These are phyloP conservation scores for Penicillium cataractarum DNA, from an alignment of 495 filamentous ascomycete genomes.

Conservation along the genomic window DNA sequence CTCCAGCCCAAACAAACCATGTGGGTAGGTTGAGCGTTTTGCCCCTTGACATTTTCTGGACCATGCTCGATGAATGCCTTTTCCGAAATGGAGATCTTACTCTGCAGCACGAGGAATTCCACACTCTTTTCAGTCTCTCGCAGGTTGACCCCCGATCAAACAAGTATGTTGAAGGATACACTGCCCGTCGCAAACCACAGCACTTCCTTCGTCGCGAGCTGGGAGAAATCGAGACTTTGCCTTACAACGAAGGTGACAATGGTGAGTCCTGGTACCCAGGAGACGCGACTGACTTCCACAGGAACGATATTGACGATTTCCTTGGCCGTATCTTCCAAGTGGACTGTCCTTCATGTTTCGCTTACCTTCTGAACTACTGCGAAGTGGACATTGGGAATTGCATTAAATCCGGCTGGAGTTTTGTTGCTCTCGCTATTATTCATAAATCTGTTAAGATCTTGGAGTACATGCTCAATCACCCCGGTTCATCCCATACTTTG, in stretches of 20 bases:
- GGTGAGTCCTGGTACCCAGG: not conserved
- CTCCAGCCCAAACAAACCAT: not conserved
- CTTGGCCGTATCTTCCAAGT: constrained; percentile 8
- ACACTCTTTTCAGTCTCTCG: constrained; percentile 3
- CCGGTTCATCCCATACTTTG: not conserved
- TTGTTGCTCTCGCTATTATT: constrained; percentile 8
- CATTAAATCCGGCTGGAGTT: constrained; percentile 17
- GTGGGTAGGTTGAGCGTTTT: not conserved
- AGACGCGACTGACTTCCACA: constrained; percentile 12
- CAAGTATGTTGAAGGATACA: constrained; percentile 3
- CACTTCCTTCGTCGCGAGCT: constrained; percentile 2
- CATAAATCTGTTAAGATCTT: constrained; percentile 8
- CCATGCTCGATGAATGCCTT: constrained; percentile 12
- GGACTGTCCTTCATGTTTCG: constrained; percentile 19
- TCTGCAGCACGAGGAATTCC: constrained; percentile 14
- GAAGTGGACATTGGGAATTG: not conserved
- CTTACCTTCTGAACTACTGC: constrained; percentile 5
- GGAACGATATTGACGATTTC: not conserved
- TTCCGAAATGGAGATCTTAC: not conserved
- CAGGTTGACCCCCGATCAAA: not conserved
- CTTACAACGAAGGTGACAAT: not conserved
- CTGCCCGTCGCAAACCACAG: not conserved
- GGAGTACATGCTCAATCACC: not conserved
- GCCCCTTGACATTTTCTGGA: constrained; percentile 16
- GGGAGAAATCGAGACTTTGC: not conserved